Percentiles rank a stretch among this genome's conserved stretches.
Evolutionary conservation across 1,284 basidiomycete genomes (phyloP).

Genomic region (Phylloporus gajari): DNA sequence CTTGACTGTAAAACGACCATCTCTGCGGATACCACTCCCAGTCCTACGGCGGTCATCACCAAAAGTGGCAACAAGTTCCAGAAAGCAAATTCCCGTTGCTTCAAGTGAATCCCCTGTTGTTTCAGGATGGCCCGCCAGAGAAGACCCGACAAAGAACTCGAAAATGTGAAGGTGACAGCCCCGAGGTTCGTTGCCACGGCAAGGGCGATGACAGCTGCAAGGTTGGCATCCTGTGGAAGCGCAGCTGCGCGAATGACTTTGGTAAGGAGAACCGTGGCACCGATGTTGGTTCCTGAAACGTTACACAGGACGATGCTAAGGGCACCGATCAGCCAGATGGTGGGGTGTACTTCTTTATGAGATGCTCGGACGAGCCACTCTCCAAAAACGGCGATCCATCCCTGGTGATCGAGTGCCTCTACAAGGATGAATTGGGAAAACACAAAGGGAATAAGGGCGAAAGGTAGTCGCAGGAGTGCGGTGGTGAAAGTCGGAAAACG

Average conservation of each 20-base stretch:
- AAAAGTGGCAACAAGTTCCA: slow-evolving; percentile 75
- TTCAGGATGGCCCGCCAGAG: no score
- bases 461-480: slow-evolving; percentile 78
- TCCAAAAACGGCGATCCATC: slow-evolving; percentile 93
- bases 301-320: slow-evolving; percentile 86
- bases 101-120: no score
- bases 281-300: slow-evolving; percentile 93
- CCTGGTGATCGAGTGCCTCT: slow-evolving; percentile 82
- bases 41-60: slow-evolving; percentile 63
- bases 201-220: slow-evolving; percentile 67
- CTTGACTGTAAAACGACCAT: slow-evolving; percentile 61
- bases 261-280: slow-evolving; percentile 91
- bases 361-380: slow-evolving; percentile 69
- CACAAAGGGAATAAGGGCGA: slow-evolving; percentile 89
- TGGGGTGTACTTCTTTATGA: slow-evolving; percentile 56
- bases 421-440: slow-evolving; percentile 97
- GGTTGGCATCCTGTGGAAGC: slow-evolving; percentile 35
- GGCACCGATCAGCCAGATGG: slow-evolving; percentile 68
- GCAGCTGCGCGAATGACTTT: slow-evolving; percentile 55
- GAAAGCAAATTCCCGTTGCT: slow-evolving; percentile 72
- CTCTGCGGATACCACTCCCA: slow-evolving; percentile 70
- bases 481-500: slow-evolving; percentile 82
- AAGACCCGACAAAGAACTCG: no score
- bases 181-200: slow-evolving; percentile 91
- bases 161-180: slow-evolving; percentile 89